Percentiles rank a stretch among this genome's conserved stretches.
These are phyloP conservation scores for Auricularia cornea DNA, from an alignment of 768 basidiomycete species.

Conservation along the genomic window DNA sequence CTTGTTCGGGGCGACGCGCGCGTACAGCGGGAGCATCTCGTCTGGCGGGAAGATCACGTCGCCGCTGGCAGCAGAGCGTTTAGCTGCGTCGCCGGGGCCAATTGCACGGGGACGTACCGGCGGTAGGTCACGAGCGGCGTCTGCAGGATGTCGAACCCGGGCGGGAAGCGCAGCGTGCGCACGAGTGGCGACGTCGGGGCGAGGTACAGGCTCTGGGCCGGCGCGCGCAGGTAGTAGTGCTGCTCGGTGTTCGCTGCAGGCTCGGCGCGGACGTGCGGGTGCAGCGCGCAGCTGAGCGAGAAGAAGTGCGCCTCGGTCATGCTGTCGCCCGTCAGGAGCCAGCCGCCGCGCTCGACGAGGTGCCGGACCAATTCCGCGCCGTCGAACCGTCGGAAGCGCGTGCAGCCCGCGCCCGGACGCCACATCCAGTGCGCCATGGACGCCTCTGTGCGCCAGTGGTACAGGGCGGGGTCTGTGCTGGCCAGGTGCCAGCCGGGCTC, in stretches of 20 bases:
- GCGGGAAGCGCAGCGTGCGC: slow-evolving; percentile 35
- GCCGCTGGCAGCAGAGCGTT: slow-evolving; percentile 30
- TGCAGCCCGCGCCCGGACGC: slow-evolving; percentile 25
- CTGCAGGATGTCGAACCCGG: slow-evolving; percentile 41
- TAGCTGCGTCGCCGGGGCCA: slow-evolving; percentile 37
- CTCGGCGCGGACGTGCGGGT: slow-evolving; percentile 58
- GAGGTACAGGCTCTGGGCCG: slow-evolving; percentile 58
- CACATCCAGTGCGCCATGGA: slow-evolving; percentile 19
- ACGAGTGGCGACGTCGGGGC: slow-evolving; percentile 45
- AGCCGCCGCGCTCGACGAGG: slow-evolving; percentile 60
- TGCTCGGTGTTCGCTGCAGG: slow-evolving; percentile 49
- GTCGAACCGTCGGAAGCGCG: slow-evolving; percentile 30
- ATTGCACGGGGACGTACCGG: slow-evolving; percentile 51
- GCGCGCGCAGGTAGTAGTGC: slow-evolving; percentile 39
- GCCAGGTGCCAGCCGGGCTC: slow-evolving; percentile 60
- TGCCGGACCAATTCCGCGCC: slow-evolving; percentile 40
- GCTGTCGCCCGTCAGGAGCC: slow-evolving; percentile 62
- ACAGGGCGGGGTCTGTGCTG: slow-evolving; percentile 32
- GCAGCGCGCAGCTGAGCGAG: slow-evolving; percentile 56
- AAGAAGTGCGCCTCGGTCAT: slow-evolving; percentile 70
- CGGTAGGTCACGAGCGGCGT: slow-evolving; percentile 63
- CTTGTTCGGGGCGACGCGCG: neutral
- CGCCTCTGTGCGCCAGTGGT: slow-evolving; percentile 29
- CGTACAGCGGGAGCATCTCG: slow-evolving; percentile 3
- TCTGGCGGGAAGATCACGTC: too few species aligned